Evolutionary conservation across 176 grass and related monocot species (phyloP).

Genomic region (Aegilops sharonensis): DNA sequence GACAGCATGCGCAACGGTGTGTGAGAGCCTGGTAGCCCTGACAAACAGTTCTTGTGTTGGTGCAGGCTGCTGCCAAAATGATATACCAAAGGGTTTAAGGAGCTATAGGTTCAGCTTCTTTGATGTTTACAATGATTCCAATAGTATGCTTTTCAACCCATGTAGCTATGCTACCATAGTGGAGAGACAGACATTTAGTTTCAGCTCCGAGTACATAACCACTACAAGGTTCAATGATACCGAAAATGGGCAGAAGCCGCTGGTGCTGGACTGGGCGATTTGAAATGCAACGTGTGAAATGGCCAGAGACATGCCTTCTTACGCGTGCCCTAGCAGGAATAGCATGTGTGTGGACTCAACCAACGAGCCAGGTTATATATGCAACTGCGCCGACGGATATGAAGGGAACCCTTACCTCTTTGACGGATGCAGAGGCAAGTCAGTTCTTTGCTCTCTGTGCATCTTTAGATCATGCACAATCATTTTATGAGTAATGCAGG

Average conservation of each 20-base stretch:
- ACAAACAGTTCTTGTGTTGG: neutral
- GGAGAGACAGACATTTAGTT: neutral
- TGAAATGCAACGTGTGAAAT: neutral
- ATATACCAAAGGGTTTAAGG: neutral
- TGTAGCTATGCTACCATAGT: conserved; percentile 13
- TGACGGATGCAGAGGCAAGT: neutral
- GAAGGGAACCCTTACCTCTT: neutral
- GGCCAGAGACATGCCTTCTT: neutral
- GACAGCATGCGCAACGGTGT: neutral
- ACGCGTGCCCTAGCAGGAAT: neutral
- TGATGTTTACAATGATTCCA: neutral
- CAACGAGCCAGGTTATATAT: no score
- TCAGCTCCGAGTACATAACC: conserved; percentile 14
- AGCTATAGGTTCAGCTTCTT: neutral
- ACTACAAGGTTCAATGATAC: conserved; percentile 16
- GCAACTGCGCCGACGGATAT: neutral
- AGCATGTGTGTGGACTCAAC: no score
- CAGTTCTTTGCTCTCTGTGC: no score
- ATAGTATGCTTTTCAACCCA: neutral
- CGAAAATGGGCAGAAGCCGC: neutral
- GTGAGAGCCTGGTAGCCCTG: neutral
- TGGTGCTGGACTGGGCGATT: conserved; percentile 36
- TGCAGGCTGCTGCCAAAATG: neutral
- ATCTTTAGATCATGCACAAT: no score
- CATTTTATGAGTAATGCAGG: neutral